Evolutionary conservation across 257 asterid genomes (phyloP), one percentile per base, ranked within the genome.

Genomic region (Forsythia suspensa): DNA sequence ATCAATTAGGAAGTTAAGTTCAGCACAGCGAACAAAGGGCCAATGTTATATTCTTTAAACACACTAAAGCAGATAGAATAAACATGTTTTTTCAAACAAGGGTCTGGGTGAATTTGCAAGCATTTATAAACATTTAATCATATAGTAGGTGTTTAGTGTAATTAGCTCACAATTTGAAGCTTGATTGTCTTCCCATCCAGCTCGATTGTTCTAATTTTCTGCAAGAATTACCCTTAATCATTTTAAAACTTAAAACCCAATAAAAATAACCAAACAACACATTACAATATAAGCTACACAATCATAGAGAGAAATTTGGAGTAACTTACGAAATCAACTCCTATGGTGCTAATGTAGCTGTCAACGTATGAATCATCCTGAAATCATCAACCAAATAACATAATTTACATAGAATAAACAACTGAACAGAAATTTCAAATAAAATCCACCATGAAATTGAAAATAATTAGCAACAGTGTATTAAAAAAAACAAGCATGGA

Each of bases 281-380:
- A 29, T 29, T 29, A 29, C 34, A 29, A 29, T n/a, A 61, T 20
- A 24, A 61, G 36, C 38, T 8, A 21, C 38, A 61, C 13, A 61
- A 20, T 9, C 69, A n/a, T 57, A 57, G 4, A n/a, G 29, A 57
- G 34, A 57, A 18, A 7, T 18, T 44, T 29, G 11, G 37, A 16
- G 38, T 21, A 71, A 82, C 97, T 89, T 84, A 95, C 99, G 68
- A 95, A 95, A 88, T 95, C 99, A 79, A 95, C 99, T 85, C 99
- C 99, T 46, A 95, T 95, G 71, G 99, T 95, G 94, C 99, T 95
- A 70, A 95, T 95, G 88, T 95, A 95, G 82, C 99, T 95, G 90
- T 95, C 99, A 80, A 93, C 99, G 81, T 95, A 95, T 5, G 99
- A 89, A 81, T 95, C 99, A 85, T 95, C 99, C 99, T 95, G 89